Evolutionary conservation across 108 stramenopile genomes (phyloP).

Genomic region (Chaetoceros tenuissimus): DNA sequence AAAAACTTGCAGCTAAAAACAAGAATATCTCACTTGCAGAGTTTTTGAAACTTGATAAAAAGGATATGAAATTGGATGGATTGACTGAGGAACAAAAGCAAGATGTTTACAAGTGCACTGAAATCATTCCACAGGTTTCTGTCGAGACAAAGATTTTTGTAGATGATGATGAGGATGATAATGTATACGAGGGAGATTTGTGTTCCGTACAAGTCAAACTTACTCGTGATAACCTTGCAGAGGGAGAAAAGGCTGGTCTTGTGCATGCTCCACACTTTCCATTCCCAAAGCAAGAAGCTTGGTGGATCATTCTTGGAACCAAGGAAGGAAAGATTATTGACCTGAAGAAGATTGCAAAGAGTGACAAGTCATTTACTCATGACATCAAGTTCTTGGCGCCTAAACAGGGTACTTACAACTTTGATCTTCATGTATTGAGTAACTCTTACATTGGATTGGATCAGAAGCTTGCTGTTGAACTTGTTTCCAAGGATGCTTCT

Average conservation of each 20-base stretch:
- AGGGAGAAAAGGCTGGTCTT: constrained; percentile 80
- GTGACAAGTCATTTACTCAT: constrained; percentile 65
- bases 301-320: constrained; percentile 95
- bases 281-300: constrained; percentile 83
- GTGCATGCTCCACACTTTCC: constrained; percentile 92
- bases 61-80: constrained; percentile 69
- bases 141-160: constrained; percentile 82
- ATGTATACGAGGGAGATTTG: constrained; percentile 93
- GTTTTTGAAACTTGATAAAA: constrained; percentile 72
- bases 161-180: constrained; percentile 94
- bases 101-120: constrained; percentile 70
- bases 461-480: constrained; percentile 45
- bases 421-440: constrained; percentile 85
- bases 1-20: constrained; percentile 66
- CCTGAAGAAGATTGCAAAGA: constrained; percentile 80
- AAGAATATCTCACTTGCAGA: constrained; percentile 42
- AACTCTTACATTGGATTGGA: constrained; percentile 94
- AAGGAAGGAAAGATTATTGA: constrained; percentile 86
- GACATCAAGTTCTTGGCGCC: constrained; percentile 96
- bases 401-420: constrained; percentile 74
- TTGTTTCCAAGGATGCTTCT: constrained; percentile 83
- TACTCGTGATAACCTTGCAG: constrained; percentile 81
- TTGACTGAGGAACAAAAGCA: constrained; percentile 75
- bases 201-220: constrained; percentile 86
- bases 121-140: constrained; percentile 77